Conservation (phyloP, 352 stramenopile genomes). For the Phytopythium delawarense region DNA sequence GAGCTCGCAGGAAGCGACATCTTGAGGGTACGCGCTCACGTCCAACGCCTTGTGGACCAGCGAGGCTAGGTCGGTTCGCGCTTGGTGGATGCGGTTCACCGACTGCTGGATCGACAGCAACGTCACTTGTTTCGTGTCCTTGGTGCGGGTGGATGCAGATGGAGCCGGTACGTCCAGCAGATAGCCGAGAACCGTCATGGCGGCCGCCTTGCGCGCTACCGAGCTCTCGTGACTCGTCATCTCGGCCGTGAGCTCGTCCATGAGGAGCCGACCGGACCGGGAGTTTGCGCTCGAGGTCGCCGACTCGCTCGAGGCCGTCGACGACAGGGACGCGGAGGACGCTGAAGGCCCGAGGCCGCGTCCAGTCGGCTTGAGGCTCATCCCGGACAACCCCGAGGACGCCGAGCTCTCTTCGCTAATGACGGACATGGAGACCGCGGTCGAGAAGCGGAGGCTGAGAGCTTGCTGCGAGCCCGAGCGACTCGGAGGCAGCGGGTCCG, state of each 20-base stretch:
- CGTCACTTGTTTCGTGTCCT: background rate
- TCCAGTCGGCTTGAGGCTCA: too few species aligned
- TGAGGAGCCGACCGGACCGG: background rate
- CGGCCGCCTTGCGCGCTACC: background rate
- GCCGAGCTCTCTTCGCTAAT: too few species aligned
- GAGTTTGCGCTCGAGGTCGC: background rate
- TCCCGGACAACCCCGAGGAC: too few species aligned
- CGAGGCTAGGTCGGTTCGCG: background rate
- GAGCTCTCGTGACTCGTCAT: constrained; percentile 1
- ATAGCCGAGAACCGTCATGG: background rate
- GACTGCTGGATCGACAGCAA: background rate
- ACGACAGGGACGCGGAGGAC: background rate
- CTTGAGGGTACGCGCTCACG: constrained; percentile 13
- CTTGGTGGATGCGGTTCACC: background rate
- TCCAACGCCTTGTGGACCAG: constrained; percentile 13
- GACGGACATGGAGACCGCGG: background rate
- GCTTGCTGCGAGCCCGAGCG: background rate
- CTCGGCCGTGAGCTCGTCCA: background rate
- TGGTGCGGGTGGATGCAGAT: background rate
- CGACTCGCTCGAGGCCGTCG: background rate
- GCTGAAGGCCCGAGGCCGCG: background rate
- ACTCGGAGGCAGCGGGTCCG: background rate
- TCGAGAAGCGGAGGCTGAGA: background rate
- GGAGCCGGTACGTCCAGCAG: background rate
- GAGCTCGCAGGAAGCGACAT: constrained; percentile 19